Evolutionary conservation across 1,284 basidiomycete species (phyloP).

Genomic region (Mycena sp.): DNA sequence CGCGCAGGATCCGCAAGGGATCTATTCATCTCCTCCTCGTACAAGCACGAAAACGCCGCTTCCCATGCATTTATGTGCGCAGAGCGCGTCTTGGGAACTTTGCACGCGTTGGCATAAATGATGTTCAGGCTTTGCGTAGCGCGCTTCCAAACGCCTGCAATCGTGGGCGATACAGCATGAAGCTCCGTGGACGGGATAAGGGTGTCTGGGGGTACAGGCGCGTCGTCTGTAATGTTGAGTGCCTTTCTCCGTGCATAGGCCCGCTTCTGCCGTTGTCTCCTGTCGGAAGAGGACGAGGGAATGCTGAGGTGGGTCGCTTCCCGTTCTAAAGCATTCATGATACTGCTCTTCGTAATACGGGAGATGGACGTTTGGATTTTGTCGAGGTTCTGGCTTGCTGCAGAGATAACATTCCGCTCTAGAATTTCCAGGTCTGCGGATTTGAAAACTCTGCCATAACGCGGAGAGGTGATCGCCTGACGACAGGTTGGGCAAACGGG

Average conservation of each 20-base stretch:
- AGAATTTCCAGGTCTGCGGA: slow-evolving; percentile 71
- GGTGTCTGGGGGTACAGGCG: slow-evolving; percentile 35
- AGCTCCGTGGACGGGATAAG: slow-evolving; percentile 44
- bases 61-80: slow-evolving; percentile 66
- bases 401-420: slow-evolving; percentile 68
- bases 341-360: slow-evolving; percentile 35
- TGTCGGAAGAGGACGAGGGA: slow-evolving; percentile 12
- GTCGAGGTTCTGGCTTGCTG: slow-evolving; percentile 58
- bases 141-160: slow-evolving; percentile 52
- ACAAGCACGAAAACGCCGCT: slow-evolving; percentile 60
- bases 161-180: slow-evolving; percentile 47
- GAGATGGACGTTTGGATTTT: slow-evolving; percentile 45
- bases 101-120: slow-evolving; percentile 50
- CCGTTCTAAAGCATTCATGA: slow-evolving; percentile 35
- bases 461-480: slow-evolving; percentile 58
- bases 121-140: slow-evolving; percentile 45
- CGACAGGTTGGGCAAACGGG: slow-evolving; percentile 70
- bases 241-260: slow-evolving; percentile 30
- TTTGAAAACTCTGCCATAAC: slow-evolving; percentile 73
- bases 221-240: slow-evolving; percentile 33
- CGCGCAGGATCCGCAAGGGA: slow-evolving; percentile 47
- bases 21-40: slow-evolving; percentile 57
- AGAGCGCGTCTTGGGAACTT: slow-evolving; percentile 55
- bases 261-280: slow-evolving; percentile 24
- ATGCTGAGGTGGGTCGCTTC: slow-evolving; percentile 20